Evolutionary conservation across 352 stramenopile species (phyloP).

Genomic region (Phytophthora pini): DNA sequence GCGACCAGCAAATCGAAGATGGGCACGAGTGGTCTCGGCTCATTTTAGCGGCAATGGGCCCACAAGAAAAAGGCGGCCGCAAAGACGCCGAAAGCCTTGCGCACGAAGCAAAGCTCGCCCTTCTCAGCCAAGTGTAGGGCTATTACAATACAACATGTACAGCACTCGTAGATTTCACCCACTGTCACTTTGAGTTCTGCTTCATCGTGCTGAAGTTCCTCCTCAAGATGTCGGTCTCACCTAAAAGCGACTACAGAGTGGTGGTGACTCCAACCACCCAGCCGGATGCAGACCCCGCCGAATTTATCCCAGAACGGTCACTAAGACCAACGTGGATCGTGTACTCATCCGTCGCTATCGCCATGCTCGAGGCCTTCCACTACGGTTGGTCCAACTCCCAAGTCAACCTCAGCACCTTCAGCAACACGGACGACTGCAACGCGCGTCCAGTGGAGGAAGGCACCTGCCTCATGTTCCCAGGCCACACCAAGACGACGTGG

Average conservation of each 20-base stretch:
- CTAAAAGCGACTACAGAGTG: too few relatives aligned
- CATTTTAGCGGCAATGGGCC: neutral
- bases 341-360: conserved; percentile 45
- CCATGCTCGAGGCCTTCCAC: conserved; percentile 54
- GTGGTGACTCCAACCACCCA: too few relatives aligned
- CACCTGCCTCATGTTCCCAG: conserved; percentile 70
- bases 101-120: too few relatives aligned
- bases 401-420: conserved; percentile 61
- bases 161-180: too few relatives aligned
- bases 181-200: too few relatives aligned
- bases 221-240: too few relatives aligned
- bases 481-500: conserved; percentile 57
- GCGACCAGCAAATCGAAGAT: conserved; percentile 4
- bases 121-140: too few relatives aligned
- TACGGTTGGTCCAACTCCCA: conserved; percentile 66
- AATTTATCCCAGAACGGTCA: neutral
- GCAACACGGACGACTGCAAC: conserved; percentile 49
- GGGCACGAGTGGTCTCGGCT: conserved; percentile 2
- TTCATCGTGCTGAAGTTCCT: too few relatives aligned
- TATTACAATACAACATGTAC: too few relatives aligned
- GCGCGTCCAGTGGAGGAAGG: conserved; percentile 40
- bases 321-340: conserved; percentile 42
- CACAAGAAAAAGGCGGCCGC: neutral
- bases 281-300: too few relatives aligned
- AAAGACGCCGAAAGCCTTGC: neutral